Conservation (phyloP, 352 stramenopile genomes). For the Globisporangium emineosum region DNA sequence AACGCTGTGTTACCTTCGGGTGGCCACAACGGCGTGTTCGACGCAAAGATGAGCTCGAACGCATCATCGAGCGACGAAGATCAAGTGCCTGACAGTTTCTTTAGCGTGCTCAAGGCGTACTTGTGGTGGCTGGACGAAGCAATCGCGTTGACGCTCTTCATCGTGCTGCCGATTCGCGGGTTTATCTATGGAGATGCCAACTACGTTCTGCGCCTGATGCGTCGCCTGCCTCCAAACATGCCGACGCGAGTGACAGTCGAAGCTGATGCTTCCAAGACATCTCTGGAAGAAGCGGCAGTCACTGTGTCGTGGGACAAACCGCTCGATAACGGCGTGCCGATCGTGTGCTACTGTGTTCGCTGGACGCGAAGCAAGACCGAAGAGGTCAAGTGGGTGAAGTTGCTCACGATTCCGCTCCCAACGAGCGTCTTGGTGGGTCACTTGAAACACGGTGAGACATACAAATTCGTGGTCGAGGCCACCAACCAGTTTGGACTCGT, state of each 20-base stretch:
- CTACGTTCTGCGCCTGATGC: slow-evolving; percentile 62
- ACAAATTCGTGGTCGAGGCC: slow-evolving; percentile 82
- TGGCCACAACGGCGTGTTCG: background rate
- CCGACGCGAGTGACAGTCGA: slow-evolving; percentile 78
- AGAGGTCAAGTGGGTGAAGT: slow-evolving; percentile 74
- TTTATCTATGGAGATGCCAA: slow-evolving; percentile 84
- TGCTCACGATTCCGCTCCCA: slow-evolving; percentile 64
- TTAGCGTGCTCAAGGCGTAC: slow-evolving; percentile 58
- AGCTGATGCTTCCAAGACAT: slow-evolving; percentile 51
- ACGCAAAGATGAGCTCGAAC: background rate
- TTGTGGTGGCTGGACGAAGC: slow-evolving; percentile 87
- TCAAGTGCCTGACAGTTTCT: slow-evolving; percentile 19
- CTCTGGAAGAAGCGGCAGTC: slow-evolving; percentile 50
- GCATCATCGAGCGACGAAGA: slow-evolving; percentile 14
- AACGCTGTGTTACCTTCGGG: background rate
- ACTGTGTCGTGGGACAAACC: slow-evolving; percentile 80
- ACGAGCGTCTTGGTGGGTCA: slow-evolving; percentile 59
- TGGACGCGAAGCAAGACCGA: slow-evolving; percentile 78
- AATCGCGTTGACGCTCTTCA: slow-evolving; percentile 66
- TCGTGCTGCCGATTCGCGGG: slow-evolving; percentile 73
- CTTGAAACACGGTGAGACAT: slow-evolving; percentile 73
- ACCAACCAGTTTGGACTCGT: slow-evolving; percentile 80
- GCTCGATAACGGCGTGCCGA: slow-evolving; percentile 68
- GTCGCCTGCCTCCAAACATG: slow-evolving; percentile 73
- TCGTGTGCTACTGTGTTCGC: slow-evolving; percentile 81